phyloP scores from a whole-genome alignment of 371 early-diverging fungal species.

The Zychaea mexicana region DNA sequence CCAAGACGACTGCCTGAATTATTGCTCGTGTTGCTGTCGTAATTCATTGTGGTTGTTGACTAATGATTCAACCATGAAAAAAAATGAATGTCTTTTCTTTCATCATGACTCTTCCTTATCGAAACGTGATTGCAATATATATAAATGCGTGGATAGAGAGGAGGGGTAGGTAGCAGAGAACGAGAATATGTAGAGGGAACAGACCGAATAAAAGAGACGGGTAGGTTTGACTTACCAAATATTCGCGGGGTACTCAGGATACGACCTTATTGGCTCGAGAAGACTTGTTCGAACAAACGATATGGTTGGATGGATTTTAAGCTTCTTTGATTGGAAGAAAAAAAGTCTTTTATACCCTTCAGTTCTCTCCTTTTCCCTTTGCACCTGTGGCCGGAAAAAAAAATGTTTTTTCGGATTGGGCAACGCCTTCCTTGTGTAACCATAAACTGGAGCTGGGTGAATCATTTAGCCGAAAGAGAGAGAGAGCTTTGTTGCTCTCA shows the following conservation, averaged over 20 bases:
- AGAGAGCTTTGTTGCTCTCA: too few species aligned
- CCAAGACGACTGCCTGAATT: slow-evolving; percentile 9
- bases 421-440: too few species aligned
- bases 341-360: background rate
- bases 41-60: background rate
- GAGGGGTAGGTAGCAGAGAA: too few species aligned
- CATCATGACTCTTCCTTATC: too few species aligned
- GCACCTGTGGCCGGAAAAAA: too few species aligned
- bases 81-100: too few species aligned
- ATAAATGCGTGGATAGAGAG: too few species aligned
- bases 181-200: background rate
- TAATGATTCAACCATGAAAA: too few species aligned
- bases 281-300: background rate
- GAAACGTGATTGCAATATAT: too few species aligned
- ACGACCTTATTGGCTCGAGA: slow-evolving; percentile 6
- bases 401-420: background rate
- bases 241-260: slow-evolving; percentile 8
- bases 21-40: slow-evolving; percentile 5
- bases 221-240: background rate
- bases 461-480: too few species aligned
- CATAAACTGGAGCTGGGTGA: too few species aligned
- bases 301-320: slow-evolving; percentile 8
- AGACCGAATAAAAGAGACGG: background rate
- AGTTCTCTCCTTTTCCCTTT: too few species aligned
- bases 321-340: slow-evolving; percentile 5